Base-by-base conservation (phyloP, 1,284 basidiomycete species). In the Cystobasidium pallidum region DNA sequence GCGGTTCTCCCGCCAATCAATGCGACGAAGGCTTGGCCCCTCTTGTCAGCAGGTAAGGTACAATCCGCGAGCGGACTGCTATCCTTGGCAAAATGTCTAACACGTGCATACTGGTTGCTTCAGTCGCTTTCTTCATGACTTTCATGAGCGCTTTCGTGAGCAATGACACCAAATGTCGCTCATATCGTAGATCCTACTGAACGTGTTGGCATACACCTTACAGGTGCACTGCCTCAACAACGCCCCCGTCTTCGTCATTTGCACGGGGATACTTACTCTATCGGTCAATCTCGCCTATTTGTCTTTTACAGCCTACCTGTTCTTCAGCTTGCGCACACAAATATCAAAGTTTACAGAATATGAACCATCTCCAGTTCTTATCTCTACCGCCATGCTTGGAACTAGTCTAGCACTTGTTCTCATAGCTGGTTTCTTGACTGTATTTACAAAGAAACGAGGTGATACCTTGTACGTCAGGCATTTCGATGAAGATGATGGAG, bases 111-210 rank as follows among this genome's bases (percentile, higher is more conserved):
- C n/a, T n/a, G n/a, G n/a, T 39, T 6, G 13, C 6, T 39, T 7
- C 36, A 66, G 65, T 8, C 30, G 67, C 67, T 19, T 70, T 61
- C 47, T 26, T 51, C 36, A n/a, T 70, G 21, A 70, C 67, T n/a
- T 62, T 71, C 26, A 41, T 71, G 30, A 59, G 30, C 24, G 61
- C 59, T 21, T 71, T 71, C 32, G 68, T 71, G 55, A 55, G 43
- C 13, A 6, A 6, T n/a, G 43, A 45, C 11, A 19, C 8, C 19
- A 45, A 45, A 45, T n/a, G 43, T 19, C 36, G 7, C 36, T 6
- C 13, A 13, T 39, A 39, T 39, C 6, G 67, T 41, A 2, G 26
- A n/a, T n/a, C 3, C 7, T 55, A 6, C 10, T 52, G 6, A 11
- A 3, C 17, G 2, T 36, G 24, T 32, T 24, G 8, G 19, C 30